Percentiles rank a stretch among this genome's conserved stretches.
These are phyloP conservation scores for Fusarium nematophilum DNA, from an alignment of 2,329 filamentous ascomycete species.

Conservation along the genomic window DNA sequence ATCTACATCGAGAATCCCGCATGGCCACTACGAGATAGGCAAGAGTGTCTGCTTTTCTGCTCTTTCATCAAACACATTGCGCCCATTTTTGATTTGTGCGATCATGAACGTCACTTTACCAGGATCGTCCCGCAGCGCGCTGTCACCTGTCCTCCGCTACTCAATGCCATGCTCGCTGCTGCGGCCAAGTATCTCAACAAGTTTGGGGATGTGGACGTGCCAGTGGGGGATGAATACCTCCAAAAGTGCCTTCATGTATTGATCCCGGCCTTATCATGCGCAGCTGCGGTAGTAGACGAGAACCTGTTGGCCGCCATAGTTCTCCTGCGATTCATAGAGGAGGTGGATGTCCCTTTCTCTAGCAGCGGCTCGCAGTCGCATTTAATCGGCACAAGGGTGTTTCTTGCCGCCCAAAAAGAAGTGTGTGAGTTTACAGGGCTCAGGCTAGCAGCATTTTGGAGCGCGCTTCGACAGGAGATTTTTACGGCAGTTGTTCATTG, in stretches of 20 bases:
- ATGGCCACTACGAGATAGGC: slow-evolving; percentile 38
- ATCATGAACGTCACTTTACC: slow-evolving; percentile 44
- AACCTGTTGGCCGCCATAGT: slow-evolving; percentile 46
- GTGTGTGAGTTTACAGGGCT: slow-evolving; percentile 43
- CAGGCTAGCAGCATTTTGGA: slow-evolving; percentile 44
- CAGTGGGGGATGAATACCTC: slow-evolving; percentile 43
- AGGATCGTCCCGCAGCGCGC: slow-evolving; percentile 44
- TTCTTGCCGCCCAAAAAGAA: slow-evolving; percentile 45
- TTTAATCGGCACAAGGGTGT: slow-evolving; percentile 44
- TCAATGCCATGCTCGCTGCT: slow-evolving; percentile 45
- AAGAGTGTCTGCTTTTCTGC: slow-evolving; percentile 45
- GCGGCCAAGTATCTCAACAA: slow-evolving; percentile 42
- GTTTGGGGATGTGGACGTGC: slow-evolving; percentile 32
- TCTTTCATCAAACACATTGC: slow-evolving; percentile 42
- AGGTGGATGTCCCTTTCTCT: slow-evolving; percentile 39
- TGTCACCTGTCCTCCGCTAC: slow-evolving; percentile 40
- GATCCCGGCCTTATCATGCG: slow-evolving; percentile 43
- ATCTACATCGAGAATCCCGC: slow-evolving; percentile 36
- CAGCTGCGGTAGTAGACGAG: slow-evolving; percentile 43
- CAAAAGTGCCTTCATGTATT: slow-evolving; percentile 43
- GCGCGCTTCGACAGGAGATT: slow-evolving; percentile 45
- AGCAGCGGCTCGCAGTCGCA: slow-evolving; percentile 38
- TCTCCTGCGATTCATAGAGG: slow-evolving; percentile 46
- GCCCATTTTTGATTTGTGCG: slow-evolving; percentile 45
- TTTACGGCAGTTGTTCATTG: slow-evolving; percentile 46